phyloP scores from a whole-genome alignment of 83 land plant species.

The Isoetes engelmannii region DNA sequence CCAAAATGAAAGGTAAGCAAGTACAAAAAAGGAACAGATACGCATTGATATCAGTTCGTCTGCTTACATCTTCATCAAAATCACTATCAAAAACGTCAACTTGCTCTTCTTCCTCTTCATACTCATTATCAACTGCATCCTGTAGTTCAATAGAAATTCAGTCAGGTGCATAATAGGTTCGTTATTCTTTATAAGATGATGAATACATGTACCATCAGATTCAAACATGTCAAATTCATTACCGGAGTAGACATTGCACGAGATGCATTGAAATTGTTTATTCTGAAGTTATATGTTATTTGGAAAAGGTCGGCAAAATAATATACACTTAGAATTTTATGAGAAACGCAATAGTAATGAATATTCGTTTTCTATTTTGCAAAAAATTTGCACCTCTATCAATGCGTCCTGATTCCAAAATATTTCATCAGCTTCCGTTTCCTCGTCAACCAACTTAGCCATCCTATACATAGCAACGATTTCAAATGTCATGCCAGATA shows the following conservation, averaged over 20 bases:
- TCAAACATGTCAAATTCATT: too few species aligned
- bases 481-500: not conserved
- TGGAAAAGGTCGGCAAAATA: too few species aligned
- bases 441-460: conserved; percentile 31
- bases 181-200: too few species aligned
- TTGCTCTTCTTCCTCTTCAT: conserved; percentile 32
- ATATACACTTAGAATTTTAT: too few species aligned
- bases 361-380: too few species aligned
- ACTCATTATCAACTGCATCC: conserved; percentile 29
- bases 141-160: not conserved
- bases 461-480: conserved; percentile 8
- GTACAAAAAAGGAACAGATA: not conserved
- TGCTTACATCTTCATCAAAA: conserved; percentile 30
- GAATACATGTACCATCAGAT: too few species aligned
- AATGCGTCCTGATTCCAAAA: conserved; percentile 34
- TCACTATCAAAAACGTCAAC: conserved; percentile 40
- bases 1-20: not conserved
- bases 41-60: too few species aligned
- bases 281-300: too few species aligned
- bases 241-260: too few species aligned
- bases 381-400: conserved; percentile 16
- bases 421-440: conserved; percentile 33
- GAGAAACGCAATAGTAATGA: too few species aligned
- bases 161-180: not conserved
- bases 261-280: too few species aligned